A percentile compares a stretch with the other conserved stretches of the same genome.
Evolutionary conservation across 352 stramenopile genomes (phyloP).

Genomic region (Phytophthora multivora): DNA sequence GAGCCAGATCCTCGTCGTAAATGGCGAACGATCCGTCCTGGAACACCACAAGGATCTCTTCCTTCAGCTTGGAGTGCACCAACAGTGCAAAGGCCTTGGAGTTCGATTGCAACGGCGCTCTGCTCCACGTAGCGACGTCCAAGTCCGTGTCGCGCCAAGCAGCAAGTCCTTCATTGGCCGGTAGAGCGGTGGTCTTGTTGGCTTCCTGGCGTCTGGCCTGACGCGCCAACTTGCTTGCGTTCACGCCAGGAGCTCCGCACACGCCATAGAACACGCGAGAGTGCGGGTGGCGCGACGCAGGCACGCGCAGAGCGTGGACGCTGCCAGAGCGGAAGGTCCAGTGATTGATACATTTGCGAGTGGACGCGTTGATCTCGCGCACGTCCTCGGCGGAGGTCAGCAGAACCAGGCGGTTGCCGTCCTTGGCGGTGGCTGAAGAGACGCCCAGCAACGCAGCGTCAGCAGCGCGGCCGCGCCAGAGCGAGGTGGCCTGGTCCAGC

Average conservation of each 20-base stretch:
- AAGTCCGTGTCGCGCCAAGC: constrained; percentile 67
- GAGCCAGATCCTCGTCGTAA: constrained; percentile 57
- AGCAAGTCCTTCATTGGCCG: constrained; percentile 50
- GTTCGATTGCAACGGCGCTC: constrained; percentile 37
- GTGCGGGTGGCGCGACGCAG: constrained; percentile 57
- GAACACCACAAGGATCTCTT: constrained; percentile 73
- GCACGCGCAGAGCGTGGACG: constrained; percentile 48
- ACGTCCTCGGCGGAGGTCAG: constrained; percentile 70
- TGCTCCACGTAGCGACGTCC: constrained; percentile 70
- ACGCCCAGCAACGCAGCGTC: constrained; percentile 53
- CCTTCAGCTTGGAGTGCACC: constrained; percentile 61
- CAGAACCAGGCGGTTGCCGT: constrained; percentile 63
- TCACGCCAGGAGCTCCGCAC: constrained; percentile 39
- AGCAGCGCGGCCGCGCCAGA: constrained; percentile 65
- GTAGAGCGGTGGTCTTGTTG: constrained; percentile 32
- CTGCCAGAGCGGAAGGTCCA: constrained; percentile 72
- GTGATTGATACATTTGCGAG: constrained; percentile 78
- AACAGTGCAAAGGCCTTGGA: constrained; percentile 49
- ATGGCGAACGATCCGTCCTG: constrained; percentile 61
- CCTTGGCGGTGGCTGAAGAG: constrained; percentile 44
- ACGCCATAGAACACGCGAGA: constrained; percentile 67
- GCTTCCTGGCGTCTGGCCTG: constrained; percentile 38
- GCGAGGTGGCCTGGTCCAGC: constrained; percentile 66
- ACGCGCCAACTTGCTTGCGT: constrained; percentile 49
- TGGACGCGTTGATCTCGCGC: constrained; percentile 63